Percentiles rank a stretch among this genome's conserved stretches.
Conservation (phyloP, 2,329 filamentous ascomycete species). For the Aspergillus novofumigatus region DNA sequence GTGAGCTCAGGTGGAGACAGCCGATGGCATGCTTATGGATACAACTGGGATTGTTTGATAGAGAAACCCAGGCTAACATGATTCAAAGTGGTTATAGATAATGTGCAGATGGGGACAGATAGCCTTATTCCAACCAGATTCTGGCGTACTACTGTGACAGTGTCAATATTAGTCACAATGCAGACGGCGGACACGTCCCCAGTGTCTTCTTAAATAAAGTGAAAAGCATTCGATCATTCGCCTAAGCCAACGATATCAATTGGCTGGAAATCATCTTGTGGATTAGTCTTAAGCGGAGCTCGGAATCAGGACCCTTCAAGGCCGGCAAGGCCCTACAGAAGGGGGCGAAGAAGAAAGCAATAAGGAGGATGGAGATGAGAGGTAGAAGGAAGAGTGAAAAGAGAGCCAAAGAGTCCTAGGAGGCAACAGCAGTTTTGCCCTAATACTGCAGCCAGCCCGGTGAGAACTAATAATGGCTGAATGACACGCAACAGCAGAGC, state of each 20-base stretch:
- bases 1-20: conserved; percentile 11
- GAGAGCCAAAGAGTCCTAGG: background rate
- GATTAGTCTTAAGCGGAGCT: background rate
- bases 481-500: background rate
- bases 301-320: background rate
- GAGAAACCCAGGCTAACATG: conserved; percentile 14
- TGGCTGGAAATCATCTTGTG: background rate
- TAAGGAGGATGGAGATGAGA: background rate
- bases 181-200: background rate
- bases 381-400: background rate
- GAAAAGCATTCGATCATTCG: background rate
- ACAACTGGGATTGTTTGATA: conserved; percentile 9
- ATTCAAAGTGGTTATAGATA: conserved; percentile 2
- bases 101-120: background rate
- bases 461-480: background rate
- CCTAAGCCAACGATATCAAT: background rate
- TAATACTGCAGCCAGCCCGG: background rate
- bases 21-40: conserved; percentile 18
- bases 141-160: background rate
- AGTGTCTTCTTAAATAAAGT: background rate
- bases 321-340: background rate
- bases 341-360: background rate
- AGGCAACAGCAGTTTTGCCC: background rate
- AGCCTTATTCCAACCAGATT: conserved; percentile 2
- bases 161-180: background rate